Evolutionary conservation across 1,284 basidiomycete genomes (phyloP).

Genomic region (Golubevia pallescens): DNA sequence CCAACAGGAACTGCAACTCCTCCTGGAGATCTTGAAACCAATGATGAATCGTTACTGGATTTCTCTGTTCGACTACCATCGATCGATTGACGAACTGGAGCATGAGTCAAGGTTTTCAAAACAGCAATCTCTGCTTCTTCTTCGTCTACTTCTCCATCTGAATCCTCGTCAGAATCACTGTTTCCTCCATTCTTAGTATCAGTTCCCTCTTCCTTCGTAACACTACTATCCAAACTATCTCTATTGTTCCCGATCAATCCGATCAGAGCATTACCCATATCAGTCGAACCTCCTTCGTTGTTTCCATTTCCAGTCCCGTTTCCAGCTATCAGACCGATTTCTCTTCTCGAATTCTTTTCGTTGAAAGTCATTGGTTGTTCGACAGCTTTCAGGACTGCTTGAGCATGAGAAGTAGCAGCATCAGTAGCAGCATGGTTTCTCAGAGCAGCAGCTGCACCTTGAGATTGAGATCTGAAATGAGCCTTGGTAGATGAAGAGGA

Average conservation of each 20-base stretch:
- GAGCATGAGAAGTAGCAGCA: constrained; percentile 12
- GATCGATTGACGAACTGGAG: background rate
- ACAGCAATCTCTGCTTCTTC: background rate
- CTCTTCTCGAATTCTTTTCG: constrained; percentile 6
- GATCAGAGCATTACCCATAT: background rate
- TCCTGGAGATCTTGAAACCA: background rate
- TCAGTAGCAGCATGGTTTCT: constrained; percentile 10
- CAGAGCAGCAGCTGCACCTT: constrained; percentile 8
- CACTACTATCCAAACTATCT: background rate
- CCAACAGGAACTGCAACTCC: background rate
- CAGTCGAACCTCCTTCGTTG: too few species aligned
- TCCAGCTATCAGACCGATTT: background rate
- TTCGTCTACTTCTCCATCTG: background rate
- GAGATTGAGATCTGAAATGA: constrained; percentile 10
- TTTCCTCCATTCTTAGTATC: background rate
- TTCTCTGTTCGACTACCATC: background rate
- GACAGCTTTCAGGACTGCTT: constrained; percentile 11
- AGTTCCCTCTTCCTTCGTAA: too few species aligned
- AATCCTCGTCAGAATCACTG: background rate
- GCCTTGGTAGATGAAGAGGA: constrained; percentile 2
- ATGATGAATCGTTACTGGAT: background rate
- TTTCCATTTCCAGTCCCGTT: too few species aligned
- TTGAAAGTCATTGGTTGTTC: constrained; percentile 6
- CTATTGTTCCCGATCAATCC: background rate
- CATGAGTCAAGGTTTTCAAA: background rate